Base-by-base conservation (phyloP, 352 stramenopile species). In the Phytophthora pini region DNA sequence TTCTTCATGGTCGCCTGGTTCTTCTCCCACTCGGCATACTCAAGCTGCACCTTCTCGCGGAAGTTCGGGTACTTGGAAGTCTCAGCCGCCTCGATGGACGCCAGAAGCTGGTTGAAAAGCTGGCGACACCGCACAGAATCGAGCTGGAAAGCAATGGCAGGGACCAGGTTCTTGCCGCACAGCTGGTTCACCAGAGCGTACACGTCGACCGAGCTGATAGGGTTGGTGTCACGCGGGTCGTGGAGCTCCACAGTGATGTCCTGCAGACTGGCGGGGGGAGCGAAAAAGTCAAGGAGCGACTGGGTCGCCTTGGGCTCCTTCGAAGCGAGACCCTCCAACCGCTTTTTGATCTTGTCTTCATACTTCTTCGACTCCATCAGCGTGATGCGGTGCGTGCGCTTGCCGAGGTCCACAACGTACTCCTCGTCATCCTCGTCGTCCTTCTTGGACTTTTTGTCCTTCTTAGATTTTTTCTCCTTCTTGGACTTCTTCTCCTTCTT, bases 331-430 rank as follows among this genome's bases (percentile, higher is more conserved):
- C 76, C 70, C 40, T 97, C 82, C 26, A 99, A 77, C 24, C 92
- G 87, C 38, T 87, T 82, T 80, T 99, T 99, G 66, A 99, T 84
- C 48, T 90, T 87, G 47, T 97, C 93, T 79, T 99, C 97, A 77
- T 99, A 99, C 48, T 98, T 89, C 77, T 99, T 99, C 13, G 96
- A 98, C 75, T 98, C 90, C 74, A 98, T 95, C 22, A 99, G 76
- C 29, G 97, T 99, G 69, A 99, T 99, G 56, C 97, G 93, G 65
- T 98, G 80, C 39, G 76, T 88, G 44, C 84, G 75, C 44, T 94
- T 90, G 38, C 84, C 84, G 11, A 93, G 71, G 41, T 93, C 81
- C 5, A 91, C 71, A 52, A 90, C 79, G 39, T 81, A 87, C 17
- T 80, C 67, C 5, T 58, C 80, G 3, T 58, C 80, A 11, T 97